Conservation (phyloP, 192 early-diverging fungal genomes). For the Backusella luteola region DNA sequence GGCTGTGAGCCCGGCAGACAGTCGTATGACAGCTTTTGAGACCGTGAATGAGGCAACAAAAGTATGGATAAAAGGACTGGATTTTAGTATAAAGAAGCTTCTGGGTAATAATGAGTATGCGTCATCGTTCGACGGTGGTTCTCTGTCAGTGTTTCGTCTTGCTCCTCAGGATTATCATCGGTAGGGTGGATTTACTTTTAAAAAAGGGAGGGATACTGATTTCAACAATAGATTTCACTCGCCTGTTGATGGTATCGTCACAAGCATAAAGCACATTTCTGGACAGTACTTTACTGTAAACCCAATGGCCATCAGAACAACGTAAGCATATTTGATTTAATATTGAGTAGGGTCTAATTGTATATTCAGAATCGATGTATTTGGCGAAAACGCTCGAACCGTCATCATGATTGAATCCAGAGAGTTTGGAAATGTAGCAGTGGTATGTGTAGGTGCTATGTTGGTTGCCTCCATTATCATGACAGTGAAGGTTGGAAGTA, state of each 20-base stretch:
- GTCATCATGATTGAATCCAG: conserved; percentile 63
- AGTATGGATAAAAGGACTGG: conserved; percentile 81
- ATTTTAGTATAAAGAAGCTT: conserved; percentile 63
- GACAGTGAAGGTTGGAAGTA: conserved; percentile 40
- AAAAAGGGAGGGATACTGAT: not conserved
- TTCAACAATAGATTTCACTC: conserved; percentile 43
- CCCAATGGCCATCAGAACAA: conserved; percentile 76
- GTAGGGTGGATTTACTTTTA: conserved; percentile 16
- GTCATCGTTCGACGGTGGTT: conserved; percentile 57
- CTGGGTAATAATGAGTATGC: conserved; percentile 49
- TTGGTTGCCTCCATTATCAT: conserved; percentile 79
- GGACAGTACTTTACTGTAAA: conserved; percentile 83
- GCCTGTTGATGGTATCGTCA: conserved; percentile 67
- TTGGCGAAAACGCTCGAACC: conserved; percentile 73
- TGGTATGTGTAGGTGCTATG: conserved; percentile 78
- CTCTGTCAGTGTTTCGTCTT: conserved; percentile 71
- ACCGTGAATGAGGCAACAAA: conserved; percentile 59
- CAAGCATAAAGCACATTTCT: conserved; percentile 47
- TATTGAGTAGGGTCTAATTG: not conserved
- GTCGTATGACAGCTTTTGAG: conserved; percentile 66
- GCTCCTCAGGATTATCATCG: conserved; percentile 88
- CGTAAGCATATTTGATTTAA: not conserved
- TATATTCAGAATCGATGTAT: conserved; percentile 59
- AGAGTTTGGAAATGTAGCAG: conserved; percentile 69
- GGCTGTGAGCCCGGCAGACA: conserved; percentile 71